Evolutionary conservation across 2,329 filamentous ascomycete species (phyloP).

Genomic region (Fusarium verticillioides): DNA sequence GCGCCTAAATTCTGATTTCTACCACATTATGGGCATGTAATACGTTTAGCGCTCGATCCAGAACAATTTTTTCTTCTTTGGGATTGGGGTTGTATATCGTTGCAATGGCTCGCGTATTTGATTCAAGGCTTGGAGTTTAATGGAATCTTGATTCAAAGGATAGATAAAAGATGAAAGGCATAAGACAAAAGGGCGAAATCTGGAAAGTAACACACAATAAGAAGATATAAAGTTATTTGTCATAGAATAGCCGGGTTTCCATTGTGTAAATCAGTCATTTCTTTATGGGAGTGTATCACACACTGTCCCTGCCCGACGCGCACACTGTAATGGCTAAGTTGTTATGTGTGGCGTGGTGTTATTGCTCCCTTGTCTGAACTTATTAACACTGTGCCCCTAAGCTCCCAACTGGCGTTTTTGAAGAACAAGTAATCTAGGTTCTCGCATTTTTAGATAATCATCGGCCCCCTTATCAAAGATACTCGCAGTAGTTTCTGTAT

Average conservation of each 20-base stretch:
- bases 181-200: constrained; percentile 10
- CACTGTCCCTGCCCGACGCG: constrained; percentile 14
- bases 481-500: background rate
- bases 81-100: constrained; percentile 20
- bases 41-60: background rate
- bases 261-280: constrained; percentile 3
- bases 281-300: constrained; percentile 28
- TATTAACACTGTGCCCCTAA: constrained; percentile 39
- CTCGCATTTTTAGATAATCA: constrained; percentile 25
- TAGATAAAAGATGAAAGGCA: constrained; percentile 43
- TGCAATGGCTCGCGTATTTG: constrained; percentile 27
- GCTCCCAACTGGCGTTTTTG: constrained; percentile 44
- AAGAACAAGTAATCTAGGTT: constrained; percentile 17
- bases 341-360: background rate
- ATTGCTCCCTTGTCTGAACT: background rate
- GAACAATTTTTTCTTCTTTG: background rate
- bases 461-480: constrained; percentile 9
- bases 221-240: background rate
- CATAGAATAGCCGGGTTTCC: background rate
- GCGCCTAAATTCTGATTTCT: constrained; percentile 13
- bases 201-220: background rate
- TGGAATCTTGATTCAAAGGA: constrained; percentile 37
- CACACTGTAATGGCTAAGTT: constrained; percentile 31
- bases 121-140: constrained; percentile 42
- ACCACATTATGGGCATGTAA: background rate